Percentiles rank a stretch among this genome's conserved stretches.
Evolutionary conservation across 306 rosid genomes (phyloP).

Genomic region (Inga oerstediana): DNA sequence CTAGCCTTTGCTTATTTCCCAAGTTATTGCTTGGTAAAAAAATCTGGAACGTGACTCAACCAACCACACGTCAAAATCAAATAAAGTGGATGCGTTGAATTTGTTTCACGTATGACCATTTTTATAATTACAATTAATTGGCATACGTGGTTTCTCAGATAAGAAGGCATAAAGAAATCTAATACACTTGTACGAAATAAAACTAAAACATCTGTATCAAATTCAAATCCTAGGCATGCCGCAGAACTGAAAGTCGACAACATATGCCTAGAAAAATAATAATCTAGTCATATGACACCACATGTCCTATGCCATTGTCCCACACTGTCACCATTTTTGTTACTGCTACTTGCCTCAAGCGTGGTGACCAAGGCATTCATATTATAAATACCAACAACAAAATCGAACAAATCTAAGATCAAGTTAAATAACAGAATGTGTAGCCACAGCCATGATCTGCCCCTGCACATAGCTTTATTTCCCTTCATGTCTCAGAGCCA

Average conservation of each 20-base stretch:
- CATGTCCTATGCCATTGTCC: background rate
- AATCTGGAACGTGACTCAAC: background rate
- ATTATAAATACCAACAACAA: background rate
- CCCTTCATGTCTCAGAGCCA: slow-evolving; percentile 50
- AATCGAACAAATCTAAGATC: background rate
- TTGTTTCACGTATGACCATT: background rate
- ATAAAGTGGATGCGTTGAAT: background rate
- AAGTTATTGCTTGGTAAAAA: background rate
- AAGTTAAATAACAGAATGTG: background rate
- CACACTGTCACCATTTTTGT: background rate
- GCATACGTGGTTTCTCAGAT: background rate
- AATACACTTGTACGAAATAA: background rate
- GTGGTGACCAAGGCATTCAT: background rate
- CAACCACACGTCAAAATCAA: background rate
- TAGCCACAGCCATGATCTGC: background rate
- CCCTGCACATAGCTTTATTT: slow-evolving; percentile 26
- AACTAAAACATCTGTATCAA: background rate
- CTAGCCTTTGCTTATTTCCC: background rate
- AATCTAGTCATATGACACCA: background rate
- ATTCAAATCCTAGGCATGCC: background rate
- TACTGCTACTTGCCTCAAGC: background rate
- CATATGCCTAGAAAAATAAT: background rate
- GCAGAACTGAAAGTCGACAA: background rate
- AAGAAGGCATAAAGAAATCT: background rate
- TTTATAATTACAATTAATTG: background rate